Evolutionary conservation across 345 rosid genomes (phyloP), one percentile per base, ranked within the genome.

Genomic region (Durio zibethinus): DNA sequence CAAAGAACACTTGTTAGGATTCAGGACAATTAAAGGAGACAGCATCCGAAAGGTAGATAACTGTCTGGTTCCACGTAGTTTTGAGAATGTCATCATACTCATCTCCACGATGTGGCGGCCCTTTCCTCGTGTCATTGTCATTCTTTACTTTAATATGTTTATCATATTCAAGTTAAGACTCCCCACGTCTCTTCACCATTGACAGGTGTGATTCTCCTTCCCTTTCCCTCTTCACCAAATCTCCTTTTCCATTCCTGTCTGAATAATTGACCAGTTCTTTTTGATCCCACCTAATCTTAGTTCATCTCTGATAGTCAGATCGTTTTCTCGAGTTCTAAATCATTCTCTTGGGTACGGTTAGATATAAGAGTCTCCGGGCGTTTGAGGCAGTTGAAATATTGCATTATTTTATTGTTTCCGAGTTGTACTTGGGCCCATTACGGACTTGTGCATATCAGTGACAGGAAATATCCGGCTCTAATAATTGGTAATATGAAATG

Each of bases 381-480:
- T 71, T 69, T 77, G n/a, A 61, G 56, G 54, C 71, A 56, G 60
- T 25, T 29, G 29, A 67, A 60, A 70, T 10, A 8, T 14, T 14
- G 23, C 47, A 63, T 31, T 76, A 78, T 80, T 40, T 60, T 59
- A 79, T 66, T 25, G 62, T 52, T 40, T 60, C 64, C 79, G 84
- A 87, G 90, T 73, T 87, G 88, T 87, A 74, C 84, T 60, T 54
- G 80, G 70, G 70, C 76, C 81, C 84, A 70, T 76, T 59, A 47
- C 67, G 65, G 74, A 76, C 66, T 62, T 56, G 7, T 56, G 75
- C 62, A 9, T 15, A 75, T 72, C 73, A 67, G 74, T 73, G 76
- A 71, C 75, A 63, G 71, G 72, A 74, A 77, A 80, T 72, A 48
- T 67, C 61, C 1, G 20, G 59, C 21, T 21, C 68, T 67, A 72